Evolutionary conservation across 257 asterid species (phyloP), one percentile per base, ranked within the genome.

Genomic region (Knoxia roxburghii): DNA sequence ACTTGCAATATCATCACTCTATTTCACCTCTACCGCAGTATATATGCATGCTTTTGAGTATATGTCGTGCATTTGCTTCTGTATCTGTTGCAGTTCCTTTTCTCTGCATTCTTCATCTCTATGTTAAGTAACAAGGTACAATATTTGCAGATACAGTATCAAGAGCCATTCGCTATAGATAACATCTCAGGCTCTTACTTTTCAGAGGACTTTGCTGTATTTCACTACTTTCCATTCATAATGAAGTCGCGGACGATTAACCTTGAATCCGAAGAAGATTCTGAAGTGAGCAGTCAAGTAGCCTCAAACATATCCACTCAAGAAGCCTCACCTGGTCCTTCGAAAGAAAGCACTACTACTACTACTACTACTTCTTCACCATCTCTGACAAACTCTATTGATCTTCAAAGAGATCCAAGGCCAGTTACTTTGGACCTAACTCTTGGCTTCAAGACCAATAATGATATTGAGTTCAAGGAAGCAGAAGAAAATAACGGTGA

Each of bases 251-350:
- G 69, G 10, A 77, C 75, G 64, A 60, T 81, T 73, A 77, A 79
- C 78, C 61, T 83, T 5, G 96, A 89, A 45, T 89, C 93, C 6
- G 96, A 87, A 80, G 95, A 87, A 20, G 96, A 87, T 67, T 86
- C 96, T 0, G 98, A 87, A 65, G 89, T 61, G 29, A 80, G 87
- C 76, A 88, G 88, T 85, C 94, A 82, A 65, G 80, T 86, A 6
- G 86, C 83, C 61, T 85, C 97, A 68, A 84, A 80, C 59, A 67
- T 70, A 55, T 82, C 88, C 51, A 23, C 77, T 70, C 91, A 81
- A 74, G 87, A 80, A 65, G 60, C 52, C 46, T 82, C 81, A 10
- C 78, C 87, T 3, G 70, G 60, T 58, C 72, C 77, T 63, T 80
- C 85, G 63, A 79, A 74, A 75, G 86, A 77, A 20, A 76, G 73